Conservation (phyloP, 805 yeast species). For the Candida silvicultrix region DNA sequence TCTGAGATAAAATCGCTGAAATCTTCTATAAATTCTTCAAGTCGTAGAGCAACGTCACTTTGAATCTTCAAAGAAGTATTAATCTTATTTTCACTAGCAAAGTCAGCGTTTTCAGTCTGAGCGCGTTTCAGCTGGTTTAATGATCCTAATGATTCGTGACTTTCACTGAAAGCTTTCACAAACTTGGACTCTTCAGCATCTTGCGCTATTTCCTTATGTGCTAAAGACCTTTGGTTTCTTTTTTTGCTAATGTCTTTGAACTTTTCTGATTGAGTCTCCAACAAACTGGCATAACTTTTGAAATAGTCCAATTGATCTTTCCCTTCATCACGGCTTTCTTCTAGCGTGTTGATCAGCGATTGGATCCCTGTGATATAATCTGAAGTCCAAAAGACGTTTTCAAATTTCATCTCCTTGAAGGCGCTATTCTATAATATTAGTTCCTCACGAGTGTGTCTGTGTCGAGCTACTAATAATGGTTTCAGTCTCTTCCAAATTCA, state of each 20-base stretch:
- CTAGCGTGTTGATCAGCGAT: conserved; percentile 12
- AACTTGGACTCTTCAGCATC: background rate
- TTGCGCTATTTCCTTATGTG: background rate
- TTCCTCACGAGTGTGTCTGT: no score
- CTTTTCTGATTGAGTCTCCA: conserved; percentile 11
- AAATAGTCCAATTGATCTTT: conserved; percentile 13
- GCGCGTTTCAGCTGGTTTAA: background rate
- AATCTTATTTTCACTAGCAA: conserved; percentile 1
- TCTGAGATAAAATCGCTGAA: conserved; percentile 9
- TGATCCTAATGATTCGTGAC: background rate
- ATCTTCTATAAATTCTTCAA: conserved; percentile 19
- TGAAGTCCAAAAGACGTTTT: conserved; percentile 24
- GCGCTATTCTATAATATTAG: no score
- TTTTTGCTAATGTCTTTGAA: conserved; percentile 4
- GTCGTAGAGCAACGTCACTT: conserved; percentile 9
- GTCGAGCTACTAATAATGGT: no score
- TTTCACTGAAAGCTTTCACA: background rate
- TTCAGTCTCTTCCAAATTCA: background rate
- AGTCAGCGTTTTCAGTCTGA: background rate
- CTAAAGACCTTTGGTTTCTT: background rate
- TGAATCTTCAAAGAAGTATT: conserved; percentile 5
- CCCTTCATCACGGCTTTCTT: conserved; percentile 14
- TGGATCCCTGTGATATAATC: conserved; percentile 25
- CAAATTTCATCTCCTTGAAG: conserved; percentile 2
- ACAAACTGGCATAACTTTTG: conserved; percentile 10